Evolutionary conservation across 2,329 filamentous ascomycete genomes (phyloP).

Genomic region (Neopestalotiopsis rosae): DNA sequence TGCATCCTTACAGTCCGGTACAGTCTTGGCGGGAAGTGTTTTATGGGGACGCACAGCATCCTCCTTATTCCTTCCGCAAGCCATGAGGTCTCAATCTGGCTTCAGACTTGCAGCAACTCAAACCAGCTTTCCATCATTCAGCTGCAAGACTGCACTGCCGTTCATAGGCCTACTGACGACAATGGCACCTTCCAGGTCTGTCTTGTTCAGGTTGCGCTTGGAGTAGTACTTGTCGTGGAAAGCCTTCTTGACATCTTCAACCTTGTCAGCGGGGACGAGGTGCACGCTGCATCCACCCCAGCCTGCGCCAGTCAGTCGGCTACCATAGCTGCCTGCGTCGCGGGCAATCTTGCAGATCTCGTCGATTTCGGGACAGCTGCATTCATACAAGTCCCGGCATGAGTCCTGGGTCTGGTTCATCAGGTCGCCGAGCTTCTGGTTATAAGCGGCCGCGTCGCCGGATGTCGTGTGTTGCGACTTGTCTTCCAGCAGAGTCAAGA

Average conservation of each 20-base stretch:
- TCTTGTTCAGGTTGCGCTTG: constrained; percentile 67
- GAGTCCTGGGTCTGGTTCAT: constrained; percentile 91
- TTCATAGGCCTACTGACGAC: constrained; percentile 88
- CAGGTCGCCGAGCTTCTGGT: constrained; percentile 75
- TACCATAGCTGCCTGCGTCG: constrained; percentile 81
- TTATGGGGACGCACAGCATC: no score
- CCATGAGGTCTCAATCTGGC: not conserved
- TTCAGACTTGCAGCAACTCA: not conserved
- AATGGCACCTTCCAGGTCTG: constrained; percentile 79
- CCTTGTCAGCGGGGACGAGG: constrained; percentile 82
- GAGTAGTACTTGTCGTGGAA: constrained; percentile 84
- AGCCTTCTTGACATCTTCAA: constrained; percentile 76
- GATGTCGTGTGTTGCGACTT: constrained; percentile 44
- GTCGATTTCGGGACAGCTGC: constrained; percentile 92
- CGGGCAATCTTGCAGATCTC: constrained; percentile 82
- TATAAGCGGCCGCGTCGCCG: constrained; percentile 64
- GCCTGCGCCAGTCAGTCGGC: constrained; percentile 87
- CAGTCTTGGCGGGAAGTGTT: no score
- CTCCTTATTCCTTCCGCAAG: no score
- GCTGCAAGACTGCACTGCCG: constrained; percentile 63
- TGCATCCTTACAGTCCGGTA: not conserved
- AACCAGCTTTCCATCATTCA: constrained; percentile 36
- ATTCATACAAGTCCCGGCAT: constrained; percentile 87
- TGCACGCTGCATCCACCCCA: constrained; percentile 98
- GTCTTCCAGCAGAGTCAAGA: constrained; percentile 77